A percentile compares a stretch with the other conserved stretches of the same genome.
These are phyloP conservation scores for Pittosporum tobira DNA, from an alignment of 129 eudicot species.

Conservation along the genomic window DNA sequence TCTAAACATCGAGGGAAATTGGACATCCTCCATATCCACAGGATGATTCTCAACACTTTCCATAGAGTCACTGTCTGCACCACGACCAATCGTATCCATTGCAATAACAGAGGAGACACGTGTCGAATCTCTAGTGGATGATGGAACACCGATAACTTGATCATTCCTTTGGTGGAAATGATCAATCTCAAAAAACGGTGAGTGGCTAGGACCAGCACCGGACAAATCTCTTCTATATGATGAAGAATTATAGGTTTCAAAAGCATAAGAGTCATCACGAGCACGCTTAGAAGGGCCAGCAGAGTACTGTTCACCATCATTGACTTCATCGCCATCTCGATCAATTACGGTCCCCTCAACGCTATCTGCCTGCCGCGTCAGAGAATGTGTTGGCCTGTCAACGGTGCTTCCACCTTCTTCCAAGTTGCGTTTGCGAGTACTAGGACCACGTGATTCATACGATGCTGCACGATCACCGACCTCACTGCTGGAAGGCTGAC, in stretches of 20 bases:
- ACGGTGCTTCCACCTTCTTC: slow-evolving; percentile 97
- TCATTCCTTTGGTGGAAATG: slow-evolving; percentile 31
- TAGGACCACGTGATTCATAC: slow-evolving; percentile 87
- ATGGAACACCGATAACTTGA: slow-evolving; percentile 27
- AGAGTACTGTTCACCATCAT: slow-evolving; percentile 55
- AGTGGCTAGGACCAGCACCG: slow-evolving; percentile 78
- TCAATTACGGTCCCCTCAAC: slow-evolving; percentile 79
- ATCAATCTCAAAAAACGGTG: slow-evolving; percentile 45
- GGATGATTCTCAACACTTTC: slow-evolving; percentile 93
- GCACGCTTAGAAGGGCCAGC: slow-evolving; percentile 84
- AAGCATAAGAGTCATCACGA: slow-evolving; percentile 41
- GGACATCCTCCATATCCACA: slow-evolving; percentile 54
- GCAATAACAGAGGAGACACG: slow-evolving; percentile 89
- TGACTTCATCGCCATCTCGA: slow-evolving; percentile 84
- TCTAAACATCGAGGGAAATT: slow-evolving; percentile 38
- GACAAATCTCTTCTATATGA: slow-evolving; percentile 39
- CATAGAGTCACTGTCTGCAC: slow-evolving; percentile 66
- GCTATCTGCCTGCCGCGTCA: slow-evolving; percentile 64
- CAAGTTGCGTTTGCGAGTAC: slow-evolving; percentile 65
- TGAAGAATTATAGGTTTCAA: slow-evolving; percentile 31
- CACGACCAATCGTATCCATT: slow-evolving; percentile 58
- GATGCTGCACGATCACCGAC: slow-evolving; percentile 92
- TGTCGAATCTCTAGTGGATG: slow-evolving; percentile 59
- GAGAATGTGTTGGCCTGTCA: slow-evolving; percentile 54
- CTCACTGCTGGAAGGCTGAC: slow-evolving; percentile 86